These are phyloP conservation scores for Penicillium nucicola DNA, from an alignment of 495 filamentous ascomycete species.

Conservation along the genomic window DNA sequence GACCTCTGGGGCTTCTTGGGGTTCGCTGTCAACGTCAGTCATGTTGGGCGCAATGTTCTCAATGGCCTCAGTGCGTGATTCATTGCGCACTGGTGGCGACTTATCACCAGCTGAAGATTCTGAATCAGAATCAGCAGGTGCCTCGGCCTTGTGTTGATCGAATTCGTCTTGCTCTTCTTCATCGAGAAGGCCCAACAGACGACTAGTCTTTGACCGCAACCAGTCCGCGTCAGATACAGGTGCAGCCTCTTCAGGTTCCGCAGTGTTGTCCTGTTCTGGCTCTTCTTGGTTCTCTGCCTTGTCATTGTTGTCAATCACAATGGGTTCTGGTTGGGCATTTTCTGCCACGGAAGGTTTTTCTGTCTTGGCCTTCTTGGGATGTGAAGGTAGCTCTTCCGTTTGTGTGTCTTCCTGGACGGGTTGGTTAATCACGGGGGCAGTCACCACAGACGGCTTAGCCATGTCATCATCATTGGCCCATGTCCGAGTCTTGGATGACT, in stretches of 20 bases:
- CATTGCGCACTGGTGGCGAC: constrained; percentile 6
- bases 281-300: constrained; percentile 17
- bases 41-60: constrained; percentile 19
- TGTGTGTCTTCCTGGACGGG: constrained; percentile 20
- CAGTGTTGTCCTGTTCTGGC: constrained; percentile 16
- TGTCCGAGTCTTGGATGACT: constrained; percentile 61
- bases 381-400: constrained; percentile 40
- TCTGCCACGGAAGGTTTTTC: constrained; percentile 11
- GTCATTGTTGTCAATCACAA: constrained; percentile 22
- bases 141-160: constrained; percentile 18
- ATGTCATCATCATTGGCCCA: constrained; percentile 61
- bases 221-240: constrained; percentile 73
- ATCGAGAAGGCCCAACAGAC: constrained; percentile 80
- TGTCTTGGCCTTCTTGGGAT: constrained; percentile 40
- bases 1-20: constrained; percentile 20
- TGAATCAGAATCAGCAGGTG: constrained; percentile 7
- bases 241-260: constrained; percentile 16
- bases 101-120: background rate
- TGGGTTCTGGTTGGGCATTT: constrained; percentile 16
- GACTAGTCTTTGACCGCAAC: constrained; percentile 88
- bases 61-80: constrained; percentile 23
- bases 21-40: constrained; percentile 17
- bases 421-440: constrained; percentile 21
- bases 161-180: constrained; percentile 52
- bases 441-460: constrained; percentile 25